Base-by-base conservation (phyloP, 371 early-diverging fungal species). In the Mortierella sp. region DNA sequence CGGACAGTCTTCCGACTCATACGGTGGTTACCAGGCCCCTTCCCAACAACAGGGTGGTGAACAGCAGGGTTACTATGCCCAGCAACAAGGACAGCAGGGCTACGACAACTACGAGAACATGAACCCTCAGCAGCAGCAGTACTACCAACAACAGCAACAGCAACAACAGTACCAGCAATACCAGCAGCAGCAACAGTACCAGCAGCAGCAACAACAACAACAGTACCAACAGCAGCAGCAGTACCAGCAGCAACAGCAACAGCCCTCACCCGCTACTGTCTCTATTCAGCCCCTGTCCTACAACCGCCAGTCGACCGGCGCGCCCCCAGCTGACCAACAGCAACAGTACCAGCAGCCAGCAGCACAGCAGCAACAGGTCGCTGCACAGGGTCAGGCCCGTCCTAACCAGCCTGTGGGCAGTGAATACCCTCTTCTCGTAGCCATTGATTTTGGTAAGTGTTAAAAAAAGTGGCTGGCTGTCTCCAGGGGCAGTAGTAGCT, bases 211-310 rank as follows among this genome's bases (percentile, higher is more conserved):
- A n/a, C 80, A 80, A 64, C 73, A 64, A 34, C 39, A 77, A 7
- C 77, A 67, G 9, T 72, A 66, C 34, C 53, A 64, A 47, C 58
- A 70, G 11, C 65, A 68, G 24, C 77, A 43, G 19, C 74, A 63
- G 39, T 48, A 61, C 19, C 63, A 73, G 34, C 73, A 74, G 50
- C 26, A 26, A 16, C 74, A 74, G 34, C 74, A 74, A 68, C 68
- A 64, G 31, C 66, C 47, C 22, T 24, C 26, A 5, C 31, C 81
- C 19, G 71, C 81, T 4, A 68, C 81, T 1, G 77, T 80, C 19
- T 80, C 80, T 11, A 80, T 80, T 41, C 80, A 80, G 53, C 80
- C 80, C 22, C 73, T 80, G 14, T 76, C 80, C 2, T 80, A 80
- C 48, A 76, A 58, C 66, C 65, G 80, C 16, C 64, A 58, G 58